These are phyloP conservation scores for Ilyonectria destructans DNA, from an alignment of 2,329 filamentous ascomycete species.

Conservation along the genomic window DNA sequence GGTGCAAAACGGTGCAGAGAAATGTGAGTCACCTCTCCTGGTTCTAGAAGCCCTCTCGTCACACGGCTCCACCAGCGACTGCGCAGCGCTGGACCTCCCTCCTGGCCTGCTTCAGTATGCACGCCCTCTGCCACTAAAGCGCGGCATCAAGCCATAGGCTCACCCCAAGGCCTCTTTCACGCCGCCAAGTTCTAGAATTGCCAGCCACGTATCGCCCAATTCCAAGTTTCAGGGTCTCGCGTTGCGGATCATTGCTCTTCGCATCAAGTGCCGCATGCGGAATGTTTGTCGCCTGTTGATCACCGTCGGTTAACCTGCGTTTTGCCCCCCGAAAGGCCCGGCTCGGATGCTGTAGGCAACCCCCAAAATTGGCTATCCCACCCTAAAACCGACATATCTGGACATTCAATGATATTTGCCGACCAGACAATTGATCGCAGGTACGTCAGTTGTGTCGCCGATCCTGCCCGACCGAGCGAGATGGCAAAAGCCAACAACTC, in stretches of 20 bases:
- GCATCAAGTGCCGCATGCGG: not conserved
- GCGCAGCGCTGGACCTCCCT: slow-evolving; percentile 19
- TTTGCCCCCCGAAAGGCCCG: not conserved
- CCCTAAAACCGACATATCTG: slow-evolving; percentile 13
- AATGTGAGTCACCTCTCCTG: slow-evolving; percentile 27
- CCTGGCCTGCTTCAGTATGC: not conserved
- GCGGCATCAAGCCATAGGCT: slow-evolving; percentile 7
- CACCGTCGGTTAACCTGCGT: not conserved
- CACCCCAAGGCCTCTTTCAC: not conserved
- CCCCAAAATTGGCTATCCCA: slow-evolving; percentile 8
- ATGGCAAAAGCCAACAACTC: slow-evolving; percentile 30
- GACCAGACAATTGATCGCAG: not conserved
- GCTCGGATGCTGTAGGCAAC: not conserved
- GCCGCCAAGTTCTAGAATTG: not conserved
- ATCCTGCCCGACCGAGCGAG: slow-evolving; percentile 17
- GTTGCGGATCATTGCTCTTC: slow-evolving; percentile 1
- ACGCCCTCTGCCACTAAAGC: slow-evolving; percentile 3
- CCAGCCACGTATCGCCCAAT: not conserved
- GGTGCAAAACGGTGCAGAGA: not conserved
- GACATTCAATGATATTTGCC: not conserved
- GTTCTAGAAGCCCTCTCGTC: slow-evolving; percentile 29
- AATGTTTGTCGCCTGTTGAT: not conserved
- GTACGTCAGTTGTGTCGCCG: slow-evolving; percentile 18
- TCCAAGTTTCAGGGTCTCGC: slow-evolving; percentile 10
- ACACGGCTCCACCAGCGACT: slow-evolving; percentile 21